Percentiles rank a stretch among this genome's conserved stretches.
Evolutionary conservation across 1,284 basidiomycete genomes (phyloP).

Genomic region (Volvariella surrecta): DNA sequence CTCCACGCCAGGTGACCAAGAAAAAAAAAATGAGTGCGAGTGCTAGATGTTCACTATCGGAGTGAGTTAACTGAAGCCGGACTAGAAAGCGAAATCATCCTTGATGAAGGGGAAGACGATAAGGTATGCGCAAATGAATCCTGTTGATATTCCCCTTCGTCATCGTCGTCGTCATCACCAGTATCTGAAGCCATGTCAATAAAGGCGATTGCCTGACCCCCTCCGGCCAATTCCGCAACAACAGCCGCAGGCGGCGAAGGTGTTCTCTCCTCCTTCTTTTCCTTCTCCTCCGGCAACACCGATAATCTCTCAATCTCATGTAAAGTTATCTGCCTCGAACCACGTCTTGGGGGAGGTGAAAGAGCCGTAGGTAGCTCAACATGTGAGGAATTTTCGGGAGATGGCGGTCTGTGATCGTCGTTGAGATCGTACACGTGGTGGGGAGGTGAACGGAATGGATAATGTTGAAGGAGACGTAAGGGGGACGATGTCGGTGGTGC

Average conservation of each 20-base stretch:
- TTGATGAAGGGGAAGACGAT: constrained; percentile 13
- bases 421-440: not conserved
- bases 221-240: constrained; percentile 1
- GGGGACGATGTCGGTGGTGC: not conserved
- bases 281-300: not conserved
- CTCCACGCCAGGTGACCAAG: constrained; percentile 1
- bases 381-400: constrained; percentile 27
- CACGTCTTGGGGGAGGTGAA: constrained; percentile 51
- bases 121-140: constrained; percentile 14
- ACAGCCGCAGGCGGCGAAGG: not conserved
- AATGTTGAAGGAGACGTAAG: not conserved
- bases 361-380: constrained; percentile 42
- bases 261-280: not conserved
- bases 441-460: not conserved
- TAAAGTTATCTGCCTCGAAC: constrained; percentile 30
- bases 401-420: constrained; percentile 15
- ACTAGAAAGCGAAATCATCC: constrained; percentile 31
- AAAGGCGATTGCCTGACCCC: no score
- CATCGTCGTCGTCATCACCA: constrained; percentile 12
- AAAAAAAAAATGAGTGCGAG: no score
- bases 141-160: not conserved
- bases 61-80: constrained; percentile 38
- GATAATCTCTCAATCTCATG: constrained; percentile 12
- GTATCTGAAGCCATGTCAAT: constrained; percentile 7
- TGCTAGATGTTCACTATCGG: constrained; percentile 31